phyloP scores from a whole-genome alignment of 192 early-diverging fungal genomes.

The Umbelopsis sp. region DNA sequence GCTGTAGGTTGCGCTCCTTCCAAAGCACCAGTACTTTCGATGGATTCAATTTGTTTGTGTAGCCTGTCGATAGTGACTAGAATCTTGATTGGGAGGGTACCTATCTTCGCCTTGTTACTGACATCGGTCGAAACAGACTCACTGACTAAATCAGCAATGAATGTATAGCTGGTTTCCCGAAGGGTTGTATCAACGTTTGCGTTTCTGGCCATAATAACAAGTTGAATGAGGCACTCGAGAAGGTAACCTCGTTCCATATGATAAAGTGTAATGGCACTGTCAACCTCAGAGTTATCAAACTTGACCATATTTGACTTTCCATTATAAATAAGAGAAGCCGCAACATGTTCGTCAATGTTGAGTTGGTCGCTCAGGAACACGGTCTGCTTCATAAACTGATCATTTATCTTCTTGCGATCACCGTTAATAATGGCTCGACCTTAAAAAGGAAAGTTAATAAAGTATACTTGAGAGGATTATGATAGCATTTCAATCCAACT shows the following conservation, averaged over 20 bases:
- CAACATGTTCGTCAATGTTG: slow-evolving; percentile 75
- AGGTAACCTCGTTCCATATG: slow-evolving; percentile 65
- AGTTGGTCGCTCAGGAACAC: slow-evolving; percentile 80
- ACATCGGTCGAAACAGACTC: background rate
- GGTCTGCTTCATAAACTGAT: slow-evolving; percentile 65
- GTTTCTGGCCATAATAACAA: slow-evolving; percentile 57
- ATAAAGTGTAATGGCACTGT: slow-evolving; percentile 70
- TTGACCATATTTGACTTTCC: slow-evolving; percentile 22
- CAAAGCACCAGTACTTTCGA: slow-evolving; percentile 48
- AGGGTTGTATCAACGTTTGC: slow-evolving; percentile 42
- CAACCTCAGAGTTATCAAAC: slow-evolving; percentile 45
- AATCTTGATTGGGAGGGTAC: slow-evolving; percentile 55
- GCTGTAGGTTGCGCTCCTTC: slow-evolving; percentile 45
- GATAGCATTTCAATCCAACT: background rate
- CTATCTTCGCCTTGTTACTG: slow-evolving; percentile 21
- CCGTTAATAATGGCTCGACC: slow-evolving; percentile 61
- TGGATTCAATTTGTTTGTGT: slow-evolving; percentile 45
- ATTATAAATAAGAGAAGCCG: slow-evolving; percentile 64
- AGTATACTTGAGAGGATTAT: background rate
- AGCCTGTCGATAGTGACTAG: slow-evolving; percentile 51
- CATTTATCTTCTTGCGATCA: slow-evolving; percentile 61
- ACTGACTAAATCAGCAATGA: slow-evolving; percentile 41
- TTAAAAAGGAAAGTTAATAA: slow-evolving; percentile 13
- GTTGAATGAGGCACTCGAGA: slow-evolving; percentile 52
- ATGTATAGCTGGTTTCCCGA: slow-evolving; percentile 44